Percentiles rank a stretch among this genome's conserved stretches.
Conservation (phyloP, 192 early-diverging fungal species). For the Allomyces javanicus region DNA sequence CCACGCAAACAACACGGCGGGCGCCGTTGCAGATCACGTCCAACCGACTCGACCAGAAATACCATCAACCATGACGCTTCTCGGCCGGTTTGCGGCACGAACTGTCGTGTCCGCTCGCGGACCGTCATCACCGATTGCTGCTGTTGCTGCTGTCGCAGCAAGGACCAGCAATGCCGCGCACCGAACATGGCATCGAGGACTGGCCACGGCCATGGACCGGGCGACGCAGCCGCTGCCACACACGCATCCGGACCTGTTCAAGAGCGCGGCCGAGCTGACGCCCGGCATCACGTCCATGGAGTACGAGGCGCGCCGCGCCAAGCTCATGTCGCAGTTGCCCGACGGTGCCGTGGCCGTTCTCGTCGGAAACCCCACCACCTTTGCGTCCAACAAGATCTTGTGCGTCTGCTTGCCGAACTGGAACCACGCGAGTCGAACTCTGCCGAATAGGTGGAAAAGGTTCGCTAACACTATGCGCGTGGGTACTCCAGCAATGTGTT, state of each 20-base stretch:
- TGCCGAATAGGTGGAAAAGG: neutral
- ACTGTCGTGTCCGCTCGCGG: too few relatives aligned
- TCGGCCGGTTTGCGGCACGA: too few relatives aligned
- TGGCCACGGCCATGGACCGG: neutral
- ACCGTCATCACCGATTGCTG: too few relatives aligned
- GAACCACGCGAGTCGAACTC: neutral
- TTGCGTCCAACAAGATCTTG: conserved; percentile 79
- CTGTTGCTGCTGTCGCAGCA: too few relatives aligned
- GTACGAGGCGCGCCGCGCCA: conserved; percentile 51
- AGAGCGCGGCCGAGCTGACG: conserved; percentile 24
- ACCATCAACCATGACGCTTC: too few relatives aligned
- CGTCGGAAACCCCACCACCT: conserved; percentile 55
- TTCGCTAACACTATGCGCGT: neutral
- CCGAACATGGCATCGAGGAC: too few relatives aligned
- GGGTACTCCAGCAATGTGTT: conserved; percentile 48
- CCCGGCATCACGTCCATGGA: conserved; percentile 56
- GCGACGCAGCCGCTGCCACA: neutral
- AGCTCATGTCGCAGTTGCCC: conserved; percentile 38
- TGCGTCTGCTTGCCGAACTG: conserved; percentile 8
- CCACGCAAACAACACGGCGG: too few relatives aligned
- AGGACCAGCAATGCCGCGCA: too few relatives aligned
- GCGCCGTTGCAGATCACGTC: too few relatives aligned
- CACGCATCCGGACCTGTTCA: neutral
- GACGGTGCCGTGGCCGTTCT: conserved; percentile 45
- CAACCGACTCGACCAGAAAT: too few relatives aligned